Percentiles rank a stretch among this genome's conserved stretches.
Conservation (phyloP, 2,329 filamentous ascomycete genomes). For the Neoarthrinium moseri region DNA sequence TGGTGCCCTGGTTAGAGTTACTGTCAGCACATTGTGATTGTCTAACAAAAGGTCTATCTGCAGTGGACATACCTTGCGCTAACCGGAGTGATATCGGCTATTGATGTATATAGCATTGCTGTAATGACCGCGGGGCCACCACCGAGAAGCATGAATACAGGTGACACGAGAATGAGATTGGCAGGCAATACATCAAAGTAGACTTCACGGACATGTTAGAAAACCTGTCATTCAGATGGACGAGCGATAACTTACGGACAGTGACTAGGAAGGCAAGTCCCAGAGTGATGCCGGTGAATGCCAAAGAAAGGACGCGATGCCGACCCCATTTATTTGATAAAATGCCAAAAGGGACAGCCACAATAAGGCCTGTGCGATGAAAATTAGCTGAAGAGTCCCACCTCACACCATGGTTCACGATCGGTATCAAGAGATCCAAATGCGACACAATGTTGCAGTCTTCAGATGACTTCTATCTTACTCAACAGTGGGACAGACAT, state of each 20-base stretch:
- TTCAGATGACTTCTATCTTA: too few relatives aligned
- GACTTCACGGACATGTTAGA: not conserved
- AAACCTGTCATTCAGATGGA: too few relatives aligned
- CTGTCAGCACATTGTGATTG: not conserved
- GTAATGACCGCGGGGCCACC: not conserved
- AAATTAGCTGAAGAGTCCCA: not conserved
- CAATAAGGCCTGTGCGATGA: not conserved
- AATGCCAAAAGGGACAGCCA: constrained; percentile 2
- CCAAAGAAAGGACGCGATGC: not conserved
- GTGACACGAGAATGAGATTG: not conserved
- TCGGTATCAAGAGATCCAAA: not conserved
- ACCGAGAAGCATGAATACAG: constrained; percentile 1
- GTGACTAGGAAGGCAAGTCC: constrained; percentile 3
- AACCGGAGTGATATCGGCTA: constrained; percentile 4
- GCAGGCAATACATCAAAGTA: constrained; percentile 1
- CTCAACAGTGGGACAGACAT: too few relatives aligned
- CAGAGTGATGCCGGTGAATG: not conserved
- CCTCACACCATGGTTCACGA: not conserved
- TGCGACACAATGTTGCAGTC: not conserved
- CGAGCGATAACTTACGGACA: constrained; percentile 8
- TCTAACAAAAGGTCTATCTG: not conserved
- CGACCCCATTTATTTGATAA: constrained; percentile 4
- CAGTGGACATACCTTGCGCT: not conserved
- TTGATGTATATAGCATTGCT: constrained; percentile 4
- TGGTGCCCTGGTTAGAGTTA: constrained; percentile 29